These are phyloP conservation scores for Amylostereum chailletii DNA, from an alignment of 1,284 basidiomycete genomes.

Conservation along the genomic window DNA sequence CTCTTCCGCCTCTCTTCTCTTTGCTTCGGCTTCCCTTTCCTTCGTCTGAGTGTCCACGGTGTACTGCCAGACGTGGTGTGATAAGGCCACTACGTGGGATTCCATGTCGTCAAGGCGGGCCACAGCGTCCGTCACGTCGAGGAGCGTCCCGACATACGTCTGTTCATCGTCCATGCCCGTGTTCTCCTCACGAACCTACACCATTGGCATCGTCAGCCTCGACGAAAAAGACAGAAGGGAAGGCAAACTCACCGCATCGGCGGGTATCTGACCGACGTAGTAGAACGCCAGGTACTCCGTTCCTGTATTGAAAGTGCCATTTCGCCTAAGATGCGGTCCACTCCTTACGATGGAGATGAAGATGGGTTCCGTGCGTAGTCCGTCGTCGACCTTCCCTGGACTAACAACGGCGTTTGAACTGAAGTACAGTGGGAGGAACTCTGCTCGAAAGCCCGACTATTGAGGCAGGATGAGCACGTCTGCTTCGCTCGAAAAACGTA, in stretches of 20 bases:
- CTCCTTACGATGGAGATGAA: not conserved
- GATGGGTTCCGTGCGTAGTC: not conserved
- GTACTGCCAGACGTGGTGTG: conserved; percentile 5
- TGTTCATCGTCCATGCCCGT: conserved; percentile 52
- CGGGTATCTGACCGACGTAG: conserved; percentile 42
- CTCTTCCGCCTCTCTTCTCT: too few species aligned
- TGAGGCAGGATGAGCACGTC: not conserved
- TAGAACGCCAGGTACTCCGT: conserved; percentile 43
- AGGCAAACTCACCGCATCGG: conserved; percentile 35
- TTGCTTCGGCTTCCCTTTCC: too few species aligned
- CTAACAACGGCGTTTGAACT: conserved; percentile 4
- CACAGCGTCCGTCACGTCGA: conserved; percentile 20
- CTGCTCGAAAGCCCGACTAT: conserved; percentile 45
- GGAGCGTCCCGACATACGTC: conserved; percentile 28
- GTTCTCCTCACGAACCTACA: conserved; percentile 33
- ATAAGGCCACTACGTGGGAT: conserved; percentile 4
- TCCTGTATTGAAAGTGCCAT: not conserved
- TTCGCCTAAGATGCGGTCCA: not conserved
- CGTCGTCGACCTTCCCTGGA: not conserved
- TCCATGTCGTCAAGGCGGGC: conserved; percentile 8
- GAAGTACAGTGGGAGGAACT: conserved; percentile 37
- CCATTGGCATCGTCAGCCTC: not conserved
- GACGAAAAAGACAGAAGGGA: not conserved
- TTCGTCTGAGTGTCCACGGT: not conserved
- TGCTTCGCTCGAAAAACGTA: not conserved